Conservation (phyloP, 2,329 filamentous ascomycete genomes). For the Botrytis galanthina region DNA sequence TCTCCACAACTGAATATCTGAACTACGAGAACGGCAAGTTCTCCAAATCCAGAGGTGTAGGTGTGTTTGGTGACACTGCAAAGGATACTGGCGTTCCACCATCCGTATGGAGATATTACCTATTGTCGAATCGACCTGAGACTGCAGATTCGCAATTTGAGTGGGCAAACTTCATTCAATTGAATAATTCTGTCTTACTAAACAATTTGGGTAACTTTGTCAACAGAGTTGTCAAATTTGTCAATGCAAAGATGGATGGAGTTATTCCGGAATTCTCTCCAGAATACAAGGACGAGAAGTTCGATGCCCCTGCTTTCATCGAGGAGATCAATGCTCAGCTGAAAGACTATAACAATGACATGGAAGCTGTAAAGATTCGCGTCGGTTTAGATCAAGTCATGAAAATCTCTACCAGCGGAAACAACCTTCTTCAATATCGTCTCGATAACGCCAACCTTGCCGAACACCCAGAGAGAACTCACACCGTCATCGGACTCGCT, state of each 20-base stretch:
- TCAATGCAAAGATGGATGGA: constrained; percentile 68
- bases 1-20: constrained; percentile 86
- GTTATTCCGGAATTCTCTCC: constrained; percentile 61
- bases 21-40: constrained; percentile 92
- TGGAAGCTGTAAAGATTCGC: constrained; percentile 71
- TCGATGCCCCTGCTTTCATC: constrained; percentile 46
- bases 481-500: constrained; percentile 64
- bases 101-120: constrained; percentile 92
- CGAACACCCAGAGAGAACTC: constrained; percentile 40
- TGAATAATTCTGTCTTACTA: constrained; percentile 87
- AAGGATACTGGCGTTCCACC: constrained; percentile 80
- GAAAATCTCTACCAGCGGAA: constrained; percentile 62
- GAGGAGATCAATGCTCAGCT: constrained; percentile 63
- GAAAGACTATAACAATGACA: constrained; percentile 62
- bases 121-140: constrained; percentile 82
- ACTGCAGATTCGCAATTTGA: constrained; percentile 85
- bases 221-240: constrained; percentile 72
- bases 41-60: constrained; percentile 84
- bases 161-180: constrained; percentile 78
- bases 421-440: constrained; percentile 54
- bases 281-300: constrained; percentile 54
- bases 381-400: constrained; percentile 63
- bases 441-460: constrained; percentile 44
- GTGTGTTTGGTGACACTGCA: constrained; percentile 88
- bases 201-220: constrained; percentile 71